phyloP scores from a whole-genome alignment of 352 stramenopile species.

The Thraustotheca clavata region DNA sequence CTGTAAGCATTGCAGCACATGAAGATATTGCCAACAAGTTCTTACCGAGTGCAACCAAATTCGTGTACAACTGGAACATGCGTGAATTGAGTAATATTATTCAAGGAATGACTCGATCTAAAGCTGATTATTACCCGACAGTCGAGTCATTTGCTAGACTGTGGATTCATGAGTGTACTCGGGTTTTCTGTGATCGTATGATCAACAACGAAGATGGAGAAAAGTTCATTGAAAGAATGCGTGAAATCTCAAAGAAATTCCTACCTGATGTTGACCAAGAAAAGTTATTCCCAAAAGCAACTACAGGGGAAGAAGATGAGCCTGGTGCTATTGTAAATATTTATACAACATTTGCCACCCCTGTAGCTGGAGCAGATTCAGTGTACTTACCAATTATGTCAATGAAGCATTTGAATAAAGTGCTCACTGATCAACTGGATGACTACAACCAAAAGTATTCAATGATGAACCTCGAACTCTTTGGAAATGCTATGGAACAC shows the following conservation, averaged over 20 bases:
- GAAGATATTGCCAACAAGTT: conserved; percentile 92
- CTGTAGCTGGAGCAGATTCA: conserved; percentile 43
- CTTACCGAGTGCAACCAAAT: conserved; percentile 94
- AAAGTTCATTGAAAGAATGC: conserved; percentile 88
- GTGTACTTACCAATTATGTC: conserved; percentile 63
- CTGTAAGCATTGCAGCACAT: too few species aligned
- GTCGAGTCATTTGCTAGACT: conserved; percentile 81
- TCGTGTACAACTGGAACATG: conserved; percentile 99
- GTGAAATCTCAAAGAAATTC: conserved; percentile 89
- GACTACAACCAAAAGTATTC: conserved; percentile 96
- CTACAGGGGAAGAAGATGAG: conserved; percentile 40
- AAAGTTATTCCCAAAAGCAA: conserved; percentile 53
- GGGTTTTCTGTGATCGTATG: conserved; percentile 96
- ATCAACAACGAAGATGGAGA: conserved; percentile 93
- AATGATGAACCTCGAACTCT: conserved; percentile 98
- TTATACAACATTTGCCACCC: conserved; percentile 92
- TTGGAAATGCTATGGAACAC: conserved; percentile 96
- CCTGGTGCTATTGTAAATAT: conserved; percentile 68
- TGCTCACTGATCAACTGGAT: conserved; percentile 92
- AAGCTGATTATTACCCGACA: conserved; percentile 88
- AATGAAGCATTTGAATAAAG: conserved; percentile 83
- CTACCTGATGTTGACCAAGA: conserved; percentile 81
- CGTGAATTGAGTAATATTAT: conserved; percentile 96
- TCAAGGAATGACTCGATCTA: conserved; percentile 89
- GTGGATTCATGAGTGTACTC: conserved; percentile 95